Base-by-base conservation (phyloP, 495 filamentous ascomycete genomes). In the Daldinia decipiens region DNA sequence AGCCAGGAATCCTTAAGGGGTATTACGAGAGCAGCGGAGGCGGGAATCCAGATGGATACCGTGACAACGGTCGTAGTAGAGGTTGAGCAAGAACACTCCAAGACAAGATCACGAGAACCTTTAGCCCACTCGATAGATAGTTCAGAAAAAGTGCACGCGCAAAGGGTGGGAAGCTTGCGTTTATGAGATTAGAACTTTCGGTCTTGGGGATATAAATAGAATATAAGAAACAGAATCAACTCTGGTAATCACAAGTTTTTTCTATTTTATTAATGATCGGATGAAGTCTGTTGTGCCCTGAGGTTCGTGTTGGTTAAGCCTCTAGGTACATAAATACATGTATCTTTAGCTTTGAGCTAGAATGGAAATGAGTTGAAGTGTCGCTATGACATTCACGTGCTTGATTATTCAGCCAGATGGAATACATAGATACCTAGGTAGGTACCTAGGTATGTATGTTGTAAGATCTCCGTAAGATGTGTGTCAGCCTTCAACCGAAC, bases 31-130 rank as follows among this genome's bases (percentile, higher is more conserved):
- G 54, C 45, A 56, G 64, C 27, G 43, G 77, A 72, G 40, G 75
- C 75, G 39, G 80, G 79, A 1, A 83, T 83, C 31, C 80, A 83
- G 72, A 78, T 79, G 75, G 81, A 83, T 67, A 78, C 77, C 7
- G 78, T 81, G 3, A 83, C 81, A 27, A 80, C 59, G 13, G 80
- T 83, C 8, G 77, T 78, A 1, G 76, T 83, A 9, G 81, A 83
- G 45, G 59, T 61, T 5, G 64, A 67, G 26, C 59, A 63, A 12
- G 65, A 57, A 21, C 31, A 60, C 32, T 36, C 43, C n/a, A 66
- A 72, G n/a, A 56, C 69, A 11, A 65, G 70, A 34, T 65, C 70
- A 17, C 65, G 70, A 21, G 64, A 72, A 34, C 59, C 59, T 27
- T 72, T 65, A 12, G 63, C 64, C 36, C 64, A 65, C 31, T 72